Conservation (phyloP, 805 yeast genomes). For the Ogataea glucozyma region DNA sequence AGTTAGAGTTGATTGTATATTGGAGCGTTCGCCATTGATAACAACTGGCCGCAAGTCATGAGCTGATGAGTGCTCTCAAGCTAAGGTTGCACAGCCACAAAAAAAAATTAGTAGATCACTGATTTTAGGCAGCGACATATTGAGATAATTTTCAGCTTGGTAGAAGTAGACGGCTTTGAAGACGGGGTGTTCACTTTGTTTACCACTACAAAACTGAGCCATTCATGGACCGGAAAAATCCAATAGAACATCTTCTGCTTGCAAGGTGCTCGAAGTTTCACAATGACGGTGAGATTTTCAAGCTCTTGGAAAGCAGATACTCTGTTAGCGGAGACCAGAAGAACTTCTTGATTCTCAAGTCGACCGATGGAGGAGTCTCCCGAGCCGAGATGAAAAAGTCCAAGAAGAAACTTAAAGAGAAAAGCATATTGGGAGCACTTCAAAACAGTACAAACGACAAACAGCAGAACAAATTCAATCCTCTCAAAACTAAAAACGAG, state of each 20-base stretch:
- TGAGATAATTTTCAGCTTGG: too few relatives aligned
- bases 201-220: not conserved
- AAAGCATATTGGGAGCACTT: slow-evolving; percentile 16
- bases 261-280: slow-evolving; percentile 43
- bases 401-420: slow-evolving; percentile 20
- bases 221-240: slow-evolving; percentile 44
- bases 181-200: too few relatives aligned
- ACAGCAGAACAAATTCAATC: slow-evolving; percentile 25
- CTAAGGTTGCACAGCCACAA: not conserved
- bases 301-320: slow-evolving; percentile 47
- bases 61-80: too few relatives aligned
- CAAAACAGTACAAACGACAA: slow-evolving; percentile 1
- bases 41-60: too few relatives aligned
- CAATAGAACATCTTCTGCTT: slow-evolving; percentile 48
- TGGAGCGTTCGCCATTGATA: too few relatives aligned
- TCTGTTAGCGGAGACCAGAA: slow-evolving; percentile 48
- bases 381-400: slow-evolving; percentile 18
- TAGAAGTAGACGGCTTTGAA: too few relatives aligned
- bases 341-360: slow-evolving; percentile 43
- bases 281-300: slow-evolving; percentile 37
- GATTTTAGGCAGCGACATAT: too few relatives aligned
- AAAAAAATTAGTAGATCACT: not conserved
- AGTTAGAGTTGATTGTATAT: too few relatives aligned
- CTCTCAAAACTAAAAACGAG: slow-evolving; percentile 38
- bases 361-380: slow-evolving; percentile 36